Conservation (phyloP, 129 eudicot species). For the Sambucus nigra region DNA sequence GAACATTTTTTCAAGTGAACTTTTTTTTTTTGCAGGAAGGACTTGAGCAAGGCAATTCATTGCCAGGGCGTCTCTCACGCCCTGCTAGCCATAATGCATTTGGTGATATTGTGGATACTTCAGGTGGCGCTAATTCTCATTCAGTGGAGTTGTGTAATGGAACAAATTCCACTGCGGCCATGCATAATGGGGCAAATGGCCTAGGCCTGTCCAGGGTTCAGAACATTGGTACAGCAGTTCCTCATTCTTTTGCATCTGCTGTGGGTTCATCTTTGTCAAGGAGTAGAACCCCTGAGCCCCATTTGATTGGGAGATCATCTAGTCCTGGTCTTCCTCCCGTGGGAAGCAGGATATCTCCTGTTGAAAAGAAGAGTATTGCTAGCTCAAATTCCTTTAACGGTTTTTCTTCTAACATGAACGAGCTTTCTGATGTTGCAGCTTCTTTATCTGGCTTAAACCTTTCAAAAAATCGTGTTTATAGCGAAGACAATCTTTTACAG, state of each 20-base stretch:
- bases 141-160: constrained; percentile 20
- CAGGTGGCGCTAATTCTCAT: constrained; percentile 21
- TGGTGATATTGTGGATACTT: constrained; percentile 19
- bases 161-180: constrained; percentile 19
- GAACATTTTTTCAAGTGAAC: background rate
- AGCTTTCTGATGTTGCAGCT: constrained; percentile 42
- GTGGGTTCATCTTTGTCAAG: constrained; percentile 26
- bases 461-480: constrained; percentile 24
- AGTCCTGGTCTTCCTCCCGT: constrained; percentile 35
- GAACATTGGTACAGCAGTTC: constrained; percentile 15
- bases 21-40: constrained; percentile 49
- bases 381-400: constrained; percentile 10
- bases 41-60: constrained; percentile 30
- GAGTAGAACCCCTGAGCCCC: constrained; percentile 36
- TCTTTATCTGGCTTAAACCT: constrained; percentile 49
- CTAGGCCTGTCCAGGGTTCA: constrained; percentile 21
- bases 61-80: constrained; percentile 39
- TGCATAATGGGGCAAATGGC: constrained; percentile 10
- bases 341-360: constrained; percentile 16
- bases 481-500: constrained; percentile 24
- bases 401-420: constrained; percentile 23
- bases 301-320: constrained; percentile 22
- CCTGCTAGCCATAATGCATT: constrained; percentile 47
- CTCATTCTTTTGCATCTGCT: constrained; percentile 43
- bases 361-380: constrained; percentile 8